Conservation (phyloP, 768 basidiomycete species). For the Podaxis pistillaris region DNA sequence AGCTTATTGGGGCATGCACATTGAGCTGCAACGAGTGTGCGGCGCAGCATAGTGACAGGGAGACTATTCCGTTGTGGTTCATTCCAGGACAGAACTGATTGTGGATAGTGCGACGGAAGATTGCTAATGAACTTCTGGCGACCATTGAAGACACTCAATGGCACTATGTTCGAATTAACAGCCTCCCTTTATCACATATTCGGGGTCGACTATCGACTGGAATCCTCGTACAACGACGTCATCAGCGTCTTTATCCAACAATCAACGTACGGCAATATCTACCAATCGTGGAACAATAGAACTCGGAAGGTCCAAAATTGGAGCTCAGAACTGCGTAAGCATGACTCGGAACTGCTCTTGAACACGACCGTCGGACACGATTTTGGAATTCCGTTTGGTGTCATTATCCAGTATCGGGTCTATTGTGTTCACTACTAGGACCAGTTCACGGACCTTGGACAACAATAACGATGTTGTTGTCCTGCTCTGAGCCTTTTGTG, state of each 20-base stretch:
- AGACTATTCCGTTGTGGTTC: neutral
- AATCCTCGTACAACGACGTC: neutral
- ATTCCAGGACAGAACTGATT: too few species aligned
- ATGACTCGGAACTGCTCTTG: too few species aligned
- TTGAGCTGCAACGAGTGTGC: neutral
- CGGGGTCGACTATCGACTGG: neutral
- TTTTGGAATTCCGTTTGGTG: neutral
- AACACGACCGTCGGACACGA: too few species aligned
- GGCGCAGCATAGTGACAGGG: neutral
- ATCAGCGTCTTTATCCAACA: neutral
- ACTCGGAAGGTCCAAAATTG: neutral
- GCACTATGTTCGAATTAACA: too few species aligned
- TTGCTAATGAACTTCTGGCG: neutral
- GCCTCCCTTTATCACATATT: too few species aligned
- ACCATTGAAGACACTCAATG: too few species aligned
- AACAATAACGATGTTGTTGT: conserved; percentile 1
- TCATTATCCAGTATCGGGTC: neutral
- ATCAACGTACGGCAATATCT: neutral
- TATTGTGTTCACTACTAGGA: neutral
- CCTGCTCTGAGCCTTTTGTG: neutral
- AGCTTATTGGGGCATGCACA: neutral
- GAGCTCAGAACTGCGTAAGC: neutral
- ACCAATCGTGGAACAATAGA: neutral
- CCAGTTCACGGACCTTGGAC: neutral
- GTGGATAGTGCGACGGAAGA: neutral